Conservation (phyloP, 768 basidiomycete genomes). For the Pisolithus albus region DNA sequence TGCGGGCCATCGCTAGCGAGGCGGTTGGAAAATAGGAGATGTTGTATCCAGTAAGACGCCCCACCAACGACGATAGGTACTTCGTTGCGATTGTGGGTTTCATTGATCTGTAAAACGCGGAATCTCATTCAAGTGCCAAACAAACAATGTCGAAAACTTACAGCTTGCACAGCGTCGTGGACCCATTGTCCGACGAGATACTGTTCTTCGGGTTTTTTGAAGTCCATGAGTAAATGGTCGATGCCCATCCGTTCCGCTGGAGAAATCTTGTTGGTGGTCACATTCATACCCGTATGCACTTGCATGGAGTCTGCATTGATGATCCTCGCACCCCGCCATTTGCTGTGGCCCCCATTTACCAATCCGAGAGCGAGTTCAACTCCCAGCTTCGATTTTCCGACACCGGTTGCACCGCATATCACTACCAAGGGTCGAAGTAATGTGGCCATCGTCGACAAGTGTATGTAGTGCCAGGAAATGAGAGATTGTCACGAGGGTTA, state of each 20-base stretch:
- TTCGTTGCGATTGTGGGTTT: slow-evolving; percentile 53
- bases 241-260: slow-evolving; percentile 68
- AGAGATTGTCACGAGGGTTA: no score
- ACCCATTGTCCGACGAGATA: slow-evolving; percentile 88
- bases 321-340: slow-evolving; percentile 61
- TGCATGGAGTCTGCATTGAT: slow-evolving; percentile 99
- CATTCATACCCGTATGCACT: slow-evolving; percentile 83
- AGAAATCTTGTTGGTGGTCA: slow-evolving; percentile 92
- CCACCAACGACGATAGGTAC: slow-evolving; percentile 93
- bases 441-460: neutral
- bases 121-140: slow-evolving; percentile 2
- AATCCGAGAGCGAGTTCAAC: slow-evolving; percentile 75
- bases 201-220: slow-evolving; percentile 82
- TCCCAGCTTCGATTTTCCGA: slow-evolving; percentile 90
- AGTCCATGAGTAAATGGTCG: slow-evolving; percentile 84
- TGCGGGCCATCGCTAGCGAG: slow-evolving; percentile 32
- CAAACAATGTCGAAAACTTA: slow-evolving; percentile 34
- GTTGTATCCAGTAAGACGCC: slow-evolving; percentile 96
- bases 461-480: no score
- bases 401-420: slow-evolving; percentile 91
- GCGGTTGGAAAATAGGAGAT: slow-evolving; percentile 83
- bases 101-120: slow-evolving; percentile 52
- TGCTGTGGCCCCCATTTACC: slow-evolving; percentile 20
- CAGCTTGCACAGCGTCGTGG: slow-evolving; percentile 67
- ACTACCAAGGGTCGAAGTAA: slow-evolving; percentile 63